Percentiles rank a stretch among this genome's conserved stretches.
phyloP scores from a whole-genome alignment of 495 filamentous ascomycete genomes.

The Podospora tetraspora region DNA sequence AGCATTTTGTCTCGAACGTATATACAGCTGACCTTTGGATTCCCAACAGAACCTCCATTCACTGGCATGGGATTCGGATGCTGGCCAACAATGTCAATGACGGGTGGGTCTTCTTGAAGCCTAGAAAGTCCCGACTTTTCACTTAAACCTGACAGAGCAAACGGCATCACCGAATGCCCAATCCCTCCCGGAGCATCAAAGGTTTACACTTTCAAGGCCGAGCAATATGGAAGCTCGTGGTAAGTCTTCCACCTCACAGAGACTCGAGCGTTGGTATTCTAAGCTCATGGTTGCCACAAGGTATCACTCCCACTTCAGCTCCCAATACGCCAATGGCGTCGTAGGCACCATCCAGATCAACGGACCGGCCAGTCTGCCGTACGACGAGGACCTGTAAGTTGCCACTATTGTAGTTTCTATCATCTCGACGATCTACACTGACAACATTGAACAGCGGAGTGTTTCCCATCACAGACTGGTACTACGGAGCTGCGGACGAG shows the following conservation, averaged over 20 bases:
- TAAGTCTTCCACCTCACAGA: slow-evolving; percentile 30
- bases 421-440: neutral
- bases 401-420: neutral
- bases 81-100: slow-evolving; percentile 9
- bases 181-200: slow-evolving; percentile 42
- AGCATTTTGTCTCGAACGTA: no score
- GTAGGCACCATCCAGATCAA: slow-evolving; percentile 53
- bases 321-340: slow-evolving; percentile 51
- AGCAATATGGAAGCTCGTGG: slow-evolving; percentile 53
- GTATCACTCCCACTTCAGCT: slow-evolving; percentile 51
- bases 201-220: slow-evolving; percentile 45
- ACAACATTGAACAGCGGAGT: slow-evolving; percentile 29
- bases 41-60: slow-evolving; percentile 1
- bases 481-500: slow-evolving; percentile 34
- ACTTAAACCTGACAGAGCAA: slow-evolving; percentile 33
- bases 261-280: neutral
- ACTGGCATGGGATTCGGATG: slow-evolving; percentile 12
- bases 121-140: neutral
- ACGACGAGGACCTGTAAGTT: slow-evolving; percentile 52
- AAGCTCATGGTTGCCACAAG: neutral
- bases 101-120: neutral
- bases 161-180: slow-evolving; percentile 51
- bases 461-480: slow-evolving; percentile 43
- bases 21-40: neutral
- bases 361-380: slow-evolving; percentile 50